Conservation (phyloP, 2,329 filamentous ascomycete genomes). For the Botrytis cinerea region DNA sequence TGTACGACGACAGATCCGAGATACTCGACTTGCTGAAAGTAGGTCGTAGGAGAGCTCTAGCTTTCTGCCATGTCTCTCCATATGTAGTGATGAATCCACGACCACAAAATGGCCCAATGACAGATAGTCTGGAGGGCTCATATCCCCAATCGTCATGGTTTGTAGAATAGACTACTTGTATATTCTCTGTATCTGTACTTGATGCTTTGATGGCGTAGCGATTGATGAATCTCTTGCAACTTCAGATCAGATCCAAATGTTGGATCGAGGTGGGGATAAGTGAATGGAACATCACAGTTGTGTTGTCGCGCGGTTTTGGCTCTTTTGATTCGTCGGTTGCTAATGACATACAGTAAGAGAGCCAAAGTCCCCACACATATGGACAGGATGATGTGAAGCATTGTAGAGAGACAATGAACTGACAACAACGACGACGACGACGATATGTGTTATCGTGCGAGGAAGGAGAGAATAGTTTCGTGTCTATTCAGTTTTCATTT, state of each 20-base stretch:
- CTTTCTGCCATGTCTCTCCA: conserved; percentile 25
- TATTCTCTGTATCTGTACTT: too few species aligned
- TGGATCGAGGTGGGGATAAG: not conserved
- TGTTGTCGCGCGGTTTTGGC: too few species aligned
- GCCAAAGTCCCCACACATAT: too few species aligned
- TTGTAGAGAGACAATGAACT: too few species aligned
- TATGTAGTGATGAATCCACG: conserved; percentile 26
- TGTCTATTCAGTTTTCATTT: too few species aligned
- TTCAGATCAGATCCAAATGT: not conserved
- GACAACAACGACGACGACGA: too few species aligned
- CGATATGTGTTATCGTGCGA: too few species aligned
- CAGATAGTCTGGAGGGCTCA: not conserved
- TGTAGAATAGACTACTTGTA: conserved; percentile 55
- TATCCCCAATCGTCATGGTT: conserved; percentile 55
- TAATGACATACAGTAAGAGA: too few species aligned
- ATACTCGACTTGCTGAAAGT: conserved; percentile 54
- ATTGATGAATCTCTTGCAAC: not conserved
- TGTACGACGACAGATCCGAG: conserved; percentile 54
- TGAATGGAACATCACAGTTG: too few species aligned
- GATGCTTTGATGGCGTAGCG: not conserved
- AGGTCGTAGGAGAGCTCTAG: conserved; percentile 50
- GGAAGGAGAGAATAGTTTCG: too few species aligned
- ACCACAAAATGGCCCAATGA: conserved; percentile 23
- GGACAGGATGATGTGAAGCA: too few species aligned
- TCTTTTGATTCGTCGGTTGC: too few species aligned